Percentiles rank a stretch among this genome's conserved stretches.
phyloP scores from a whole-genome alignment of 345 rosid genomes.

The Limnanthes douglasii region DNA sequence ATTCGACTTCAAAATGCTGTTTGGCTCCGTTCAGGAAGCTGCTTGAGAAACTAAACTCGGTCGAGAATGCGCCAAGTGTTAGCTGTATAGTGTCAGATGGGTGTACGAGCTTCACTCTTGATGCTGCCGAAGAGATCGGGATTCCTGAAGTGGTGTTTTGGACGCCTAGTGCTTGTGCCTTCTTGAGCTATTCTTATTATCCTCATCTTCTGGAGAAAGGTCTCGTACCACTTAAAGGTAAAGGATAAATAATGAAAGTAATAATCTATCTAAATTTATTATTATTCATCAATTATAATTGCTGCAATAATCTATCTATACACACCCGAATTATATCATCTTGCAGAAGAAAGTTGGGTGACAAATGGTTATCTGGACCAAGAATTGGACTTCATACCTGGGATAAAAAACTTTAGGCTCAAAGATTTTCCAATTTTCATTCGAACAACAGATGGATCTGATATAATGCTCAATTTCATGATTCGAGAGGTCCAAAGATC shows the following conservation, averaged over 20 bases:
- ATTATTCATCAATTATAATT: no score
- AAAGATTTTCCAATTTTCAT: no score
- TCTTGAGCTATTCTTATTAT: not conserved
- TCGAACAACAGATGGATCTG: not conserved
- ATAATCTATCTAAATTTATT: no score
- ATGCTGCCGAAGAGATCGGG: not conserved
- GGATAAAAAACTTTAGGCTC: no score
- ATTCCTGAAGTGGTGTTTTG: not conserved
- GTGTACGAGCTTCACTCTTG: not conserved
- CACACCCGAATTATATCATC: no score
- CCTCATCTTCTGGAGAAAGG: not conserved
- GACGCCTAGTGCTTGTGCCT: not conserved
- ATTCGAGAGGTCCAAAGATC: not conserved
- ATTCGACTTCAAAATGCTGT: not conserved
- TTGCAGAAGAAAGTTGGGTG: no score
- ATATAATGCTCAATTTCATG: not conserved
- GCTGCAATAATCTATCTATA: no score
- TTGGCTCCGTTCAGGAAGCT: not conserved
- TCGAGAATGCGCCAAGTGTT: not conserved
- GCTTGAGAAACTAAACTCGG: not conserved
- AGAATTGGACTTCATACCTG: no score
- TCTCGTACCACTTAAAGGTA: not conserved
- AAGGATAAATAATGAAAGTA: no score
- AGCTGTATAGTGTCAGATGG: not conserved
- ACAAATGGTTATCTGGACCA: no score